Evolutionary conservation across 2,329 filamentous ascomycete species (phyloP), one percentile per base, ranked within the genome.

Genomic region (Leptographium radiaticola): DNA sequence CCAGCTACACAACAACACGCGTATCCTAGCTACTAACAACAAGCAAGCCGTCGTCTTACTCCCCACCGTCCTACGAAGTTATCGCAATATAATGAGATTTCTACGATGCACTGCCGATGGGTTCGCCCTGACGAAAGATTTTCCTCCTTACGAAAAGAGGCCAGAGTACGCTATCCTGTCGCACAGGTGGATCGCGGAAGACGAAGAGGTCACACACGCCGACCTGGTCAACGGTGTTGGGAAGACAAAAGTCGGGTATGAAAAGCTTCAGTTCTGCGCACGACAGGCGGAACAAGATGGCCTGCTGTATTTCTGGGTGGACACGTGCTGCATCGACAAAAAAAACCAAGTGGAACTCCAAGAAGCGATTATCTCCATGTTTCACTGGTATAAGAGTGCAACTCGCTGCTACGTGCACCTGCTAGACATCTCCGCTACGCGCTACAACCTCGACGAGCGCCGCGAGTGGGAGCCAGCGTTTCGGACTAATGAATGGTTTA

Each of bases 131-230:
- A 47, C 45, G 15, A n/a, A 47, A 8, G 45, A 47, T 16, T 34
- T 47, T 31, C 31, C 6, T 6, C 16, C 45, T 18, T 8, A 42
- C 31, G 31, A 47, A 31, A 25, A 46, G 9, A 2, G 15, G 9
- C 49, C 13, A 25, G 57, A 31, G 12, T 47, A 47, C 40, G 56
- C 56, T 39, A 59, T 65, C 62, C 20, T 65, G 60, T 50, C 63
- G 62, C 51, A 66, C 63, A 42, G 62, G 59, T 56, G 64, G 64
- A 53, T 53, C 2, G 18, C 16, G 12, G 56, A 57, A 6, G 33
- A 34, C 13, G 49, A 55, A 8, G 59, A 59, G 44, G 55, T 58
- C 7, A 49, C 56, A 1, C 58, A 56, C 50, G 39, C 53, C 11
- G 60, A 61, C 20, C 11, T 61, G 9, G 39, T 51, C 12, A 36